Evolutionary conservation across 2,329 filamentous ascomycete species (phyloP).

Genomic region (Xylaria sp.): DNA sequence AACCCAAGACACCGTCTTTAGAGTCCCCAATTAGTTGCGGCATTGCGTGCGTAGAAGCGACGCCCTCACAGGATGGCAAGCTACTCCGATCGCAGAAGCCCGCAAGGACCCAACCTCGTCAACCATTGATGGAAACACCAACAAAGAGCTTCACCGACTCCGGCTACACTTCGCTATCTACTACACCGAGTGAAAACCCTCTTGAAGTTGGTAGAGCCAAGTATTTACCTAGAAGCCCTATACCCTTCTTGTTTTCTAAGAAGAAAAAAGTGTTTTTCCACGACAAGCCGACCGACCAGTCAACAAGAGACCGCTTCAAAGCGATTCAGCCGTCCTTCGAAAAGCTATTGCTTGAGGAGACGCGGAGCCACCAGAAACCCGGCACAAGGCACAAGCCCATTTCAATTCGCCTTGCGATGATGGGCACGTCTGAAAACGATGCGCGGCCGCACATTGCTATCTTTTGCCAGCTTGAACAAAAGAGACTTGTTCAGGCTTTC

Average conservation of each 20-base stretch:
- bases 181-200: background rate
- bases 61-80: background rate
- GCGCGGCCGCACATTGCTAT: background rate
- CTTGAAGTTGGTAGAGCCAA: background rate
- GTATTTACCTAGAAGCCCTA: background rate
- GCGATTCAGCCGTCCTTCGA: background rate
- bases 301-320: background rate
- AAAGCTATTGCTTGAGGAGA: background rate
- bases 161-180: background rate
- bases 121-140: background rate
- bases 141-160: background rate
- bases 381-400: background rate
- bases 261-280: background rate
- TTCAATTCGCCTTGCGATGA: background rate
- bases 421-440: background rate
- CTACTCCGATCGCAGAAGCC: background rate
- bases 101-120: background rate
- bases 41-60: background rate
- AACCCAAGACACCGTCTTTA: background rate
- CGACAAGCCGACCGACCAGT: background rate
- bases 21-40: background rate
- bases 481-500: background rate
- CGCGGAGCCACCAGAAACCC: background rate
- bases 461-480: background rate
- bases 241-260: background rate